These are phyloP conservation scores for Herpetospermum pedunculosum DNA, from an alignment of 306 rosid species.

Conservation along the genomic window DNA sequence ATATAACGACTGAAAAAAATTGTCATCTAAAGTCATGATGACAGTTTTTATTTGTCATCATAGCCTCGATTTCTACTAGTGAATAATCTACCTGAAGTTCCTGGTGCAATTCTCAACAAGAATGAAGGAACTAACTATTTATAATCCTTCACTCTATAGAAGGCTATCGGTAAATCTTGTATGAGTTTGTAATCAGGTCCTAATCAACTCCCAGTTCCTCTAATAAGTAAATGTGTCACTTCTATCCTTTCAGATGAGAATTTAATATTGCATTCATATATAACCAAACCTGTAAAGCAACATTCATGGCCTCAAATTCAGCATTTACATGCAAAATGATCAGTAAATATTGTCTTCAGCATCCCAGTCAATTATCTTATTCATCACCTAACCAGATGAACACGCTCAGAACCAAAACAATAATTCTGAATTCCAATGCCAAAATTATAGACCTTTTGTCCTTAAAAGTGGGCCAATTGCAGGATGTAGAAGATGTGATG, in stretches of 20 bases:
- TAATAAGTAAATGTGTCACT: background rate
- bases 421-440: background rate
- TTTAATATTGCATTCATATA: background rate
- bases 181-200: background rate
- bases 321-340: conserved; percentile 83
- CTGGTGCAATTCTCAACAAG: no score
- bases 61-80: no score
- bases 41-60: no score
- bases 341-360: conserved; percentile 53
- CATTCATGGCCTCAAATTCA: conserved; percentile 80
- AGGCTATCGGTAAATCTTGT: background rate
- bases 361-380: conserved; percentile 75
- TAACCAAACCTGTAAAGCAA: conserved; percentile 56
- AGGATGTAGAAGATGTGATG: conserved; percentile 86
- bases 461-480: conserved; percentile 96
- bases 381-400: conserved; percentile 47
- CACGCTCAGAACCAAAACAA: conserved; percentile 4
- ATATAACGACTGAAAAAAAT: no score
- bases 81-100: no score
- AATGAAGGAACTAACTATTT: no score
- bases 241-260: background rate
- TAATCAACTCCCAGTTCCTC: background rate
- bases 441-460: conserved; percentile 44
- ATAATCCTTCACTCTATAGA: background rate
- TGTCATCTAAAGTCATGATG: no score